Base-by-base conservation (phyloP, 2,329 filamentous ascomycete species). In the Remersonia thermophila region DNA sequence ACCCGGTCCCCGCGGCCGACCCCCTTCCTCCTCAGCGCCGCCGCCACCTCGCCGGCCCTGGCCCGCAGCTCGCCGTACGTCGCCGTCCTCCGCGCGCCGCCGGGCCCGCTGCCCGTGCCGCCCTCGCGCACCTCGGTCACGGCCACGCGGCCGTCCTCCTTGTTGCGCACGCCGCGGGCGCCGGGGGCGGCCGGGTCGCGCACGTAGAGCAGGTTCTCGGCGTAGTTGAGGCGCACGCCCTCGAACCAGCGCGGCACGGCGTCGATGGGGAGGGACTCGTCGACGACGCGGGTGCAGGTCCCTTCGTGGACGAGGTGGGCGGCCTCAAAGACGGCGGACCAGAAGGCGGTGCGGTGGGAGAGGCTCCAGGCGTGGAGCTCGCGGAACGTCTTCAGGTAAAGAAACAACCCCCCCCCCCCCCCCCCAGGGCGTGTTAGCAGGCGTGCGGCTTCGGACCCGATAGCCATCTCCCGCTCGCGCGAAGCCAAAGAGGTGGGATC, bases 191-290 rank as follows among this genome's bases (percentile, higher is more conserved):
- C n/a, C 12, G 26, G 23, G 10, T 55, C 53, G 11, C 62, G 60
- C 1, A 69, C 69, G 60, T 73, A 87, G 17, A 93, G 71, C 17
- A 85, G 58, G 52, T 91, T 93, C 59, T 93, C 83, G 4, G 83
- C 79, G 52, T 78, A 89, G 51, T 86, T 93, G 47, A 91, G 56
- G 4, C 63, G 59, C 1, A 86, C 67, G 20, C 84, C 84, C 1
- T 73, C 61, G 55, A 91, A 93, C 84, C 84, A 93, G 28, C 65
- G 60, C 0, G 84, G 84, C 4, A 89, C 67, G 12, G 65, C 63
- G 41, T 84, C 77, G 55, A 93, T 83, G 2, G 77, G 73, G 2
- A 70, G 65, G 1, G 62, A 63, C 48, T 83, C 77, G 51, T 93
- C 82, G 3, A 91, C 77, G 1, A 80, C 73, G 8, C 51, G 56